Evolutionary conservation across 1,284 basidiomycete genomes (phyloP).

Genomic region (Cystobasidiaceae sp.): DNA sequence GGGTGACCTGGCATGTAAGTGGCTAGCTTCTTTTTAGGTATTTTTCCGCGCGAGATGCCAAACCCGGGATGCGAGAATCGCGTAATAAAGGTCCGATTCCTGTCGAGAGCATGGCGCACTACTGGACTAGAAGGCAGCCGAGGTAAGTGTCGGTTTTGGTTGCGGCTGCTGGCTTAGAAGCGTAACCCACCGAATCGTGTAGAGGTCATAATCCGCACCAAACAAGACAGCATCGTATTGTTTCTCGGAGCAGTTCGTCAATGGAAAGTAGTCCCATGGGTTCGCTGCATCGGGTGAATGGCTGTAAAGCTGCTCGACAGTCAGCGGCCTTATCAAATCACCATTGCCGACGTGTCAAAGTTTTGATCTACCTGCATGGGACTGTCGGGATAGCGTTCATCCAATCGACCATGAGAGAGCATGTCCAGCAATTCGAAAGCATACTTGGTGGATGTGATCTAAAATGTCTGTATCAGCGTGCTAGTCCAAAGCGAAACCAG

Average conservation of each 20-base stretch:
- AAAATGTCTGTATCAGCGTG: neutral
- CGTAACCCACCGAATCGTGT: slow-evolving; percentile 16
- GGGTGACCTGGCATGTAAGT: slow-evolving; percentile 23
- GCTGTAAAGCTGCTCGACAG: slow-evolving; percentile 1
- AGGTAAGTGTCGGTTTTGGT: neutral
- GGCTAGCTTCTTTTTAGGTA: slow-evolving; percentile 10
- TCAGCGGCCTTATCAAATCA: neutral
- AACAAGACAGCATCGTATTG: slow-evolving; percentile 16
- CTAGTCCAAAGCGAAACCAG: neutral
- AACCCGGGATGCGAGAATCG: slow-evolving; percentile 24
- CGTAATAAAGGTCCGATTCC: slow-evolving; percentile 17
- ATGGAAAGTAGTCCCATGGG: slow-evolving; percentile 28
- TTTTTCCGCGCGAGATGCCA: neutral
- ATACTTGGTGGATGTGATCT: slow-evolving; percentile 23
- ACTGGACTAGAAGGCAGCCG: neutral
- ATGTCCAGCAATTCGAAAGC: slow-evolving; percentile 26
- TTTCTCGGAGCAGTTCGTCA: slow-evolving; percentile 8
- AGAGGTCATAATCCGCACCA: slow-evolving; percentile 6
- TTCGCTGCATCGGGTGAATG: slow-evolving; percentile 28
- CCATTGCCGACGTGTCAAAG: neutral
- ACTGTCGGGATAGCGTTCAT: neutral
- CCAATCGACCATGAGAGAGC: neutral
- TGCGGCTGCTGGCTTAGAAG: neutral
- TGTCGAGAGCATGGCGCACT: neutral
- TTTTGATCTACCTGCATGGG: slow-evolving; percentile 13